Base-by-base conservation (phyloP, 1,284 basidiomycete genomes). In the Cryptococcus amylolentus region DNA sequence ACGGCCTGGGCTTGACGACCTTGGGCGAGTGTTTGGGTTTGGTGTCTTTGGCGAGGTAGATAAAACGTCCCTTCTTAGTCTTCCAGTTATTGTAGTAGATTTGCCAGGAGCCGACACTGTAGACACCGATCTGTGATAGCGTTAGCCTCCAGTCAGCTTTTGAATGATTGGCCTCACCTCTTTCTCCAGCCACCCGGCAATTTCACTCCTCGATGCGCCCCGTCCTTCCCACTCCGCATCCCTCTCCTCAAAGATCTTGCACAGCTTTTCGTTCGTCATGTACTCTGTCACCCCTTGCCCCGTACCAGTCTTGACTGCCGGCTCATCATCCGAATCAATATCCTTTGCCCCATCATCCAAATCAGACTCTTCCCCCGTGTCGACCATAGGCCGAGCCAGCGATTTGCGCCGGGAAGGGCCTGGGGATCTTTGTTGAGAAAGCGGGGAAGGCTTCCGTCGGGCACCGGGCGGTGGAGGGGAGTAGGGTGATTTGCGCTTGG, bases 1-100 rank as follows among this genome's bases (percentile, higher is more conserved):
- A 35, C 6, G 31, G 31, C 2, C 31, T 35, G 31, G 31, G 31
- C 10, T 35, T 35, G 31, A 35, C 31, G 10, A 35, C 14, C 41
- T 42, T n/a, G 6, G 41, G 20, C 9, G 20, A n/a, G 5, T 1
- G 16, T 42, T 23, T 42, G 14, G 41, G 41, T 42, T 16, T 42
- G 41, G 41, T 13, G 7, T 23, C 39, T 18, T 38, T 39, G 48
- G 18, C 28, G 7, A 49, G 48, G 42, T 23, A 40, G 49, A 18
- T 18, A 42, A 49, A 55, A 26, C 23, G 31, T 2, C 51, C 51
- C n/a, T 47, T 18, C 28, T 31, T 39, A 13, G 35, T 40, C 41
- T 47, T 45, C 56, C 56, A 57, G 35, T 48, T n/a, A 4, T n/a
- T 54, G 45, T 51, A 57, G 37, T 54, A 41, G 37, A 23, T 14